A percentile compares a stretch with the other conserved stretches of the same genome.
These are phyloP conservation scores for Falciphora oryzae DNA, from an alignment of 2,329 filamentous ascomycete species.

Conservation along the genomic window DNA sequence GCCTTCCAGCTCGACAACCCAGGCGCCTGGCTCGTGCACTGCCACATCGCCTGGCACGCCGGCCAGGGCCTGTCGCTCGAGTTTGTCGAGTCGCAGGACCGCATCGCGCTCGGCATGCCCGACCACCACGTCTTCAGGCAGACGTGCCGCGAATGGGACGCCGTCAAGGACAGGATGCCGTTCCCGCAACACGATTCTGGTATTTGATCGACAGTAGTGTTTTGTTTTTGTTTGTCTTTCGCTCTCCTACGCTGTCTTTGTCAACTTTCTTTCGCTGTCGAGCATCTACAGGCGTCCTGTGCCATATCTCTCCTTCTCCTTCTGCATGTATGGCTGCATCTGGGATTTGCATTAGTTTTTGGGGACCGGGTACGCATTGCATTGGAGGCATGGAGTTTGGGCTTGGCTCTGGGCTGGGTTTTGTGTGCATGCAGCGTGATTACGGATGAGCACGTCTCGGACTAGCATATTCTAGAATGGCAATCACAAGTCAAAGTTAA, in stretches of 20 bases:
- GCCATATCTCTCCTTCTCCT: background rate
- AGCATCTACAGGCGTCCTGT: background rate
- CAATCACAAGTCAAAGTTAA: too few relatives aligned
- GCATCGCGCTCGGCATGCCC: background rate
- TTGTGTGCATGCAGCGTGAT: too few relatives aligned
- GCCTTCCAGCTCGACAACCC: conserved; percentile 30
- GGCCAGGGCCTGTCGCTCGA: conserved; percentile 29
- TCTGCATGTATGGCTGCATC: background rate
- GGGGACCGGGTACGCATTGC: background rate
- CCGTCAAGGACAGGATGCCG: conserved; percentile 6
- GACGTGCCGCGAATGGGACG: conserved; percentile 8
- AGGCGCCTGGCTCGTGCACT: conserved; percentile 25
- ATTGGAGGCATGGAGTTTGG: background rate
- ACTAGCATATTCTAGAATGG: too few relatives aligned
- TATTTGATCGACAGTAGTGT: background rate
- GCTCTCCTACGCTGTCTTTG: background rate
- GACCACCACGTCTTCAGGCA: conserved; percentile 3
- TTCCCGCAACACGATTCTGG: conserved; percentile 7
- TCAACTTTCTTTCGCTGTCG: background rate
- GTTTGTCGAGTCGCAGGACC: conserved; percentile 30
- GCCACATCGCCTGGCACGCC: conserved; percentile 20
- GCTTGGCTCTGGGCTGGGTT: background rate
- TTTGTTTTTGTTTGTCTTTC: too few relatives aligned
- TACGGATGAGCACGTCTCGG: too few relatives aligned
- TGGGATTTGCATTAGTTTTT: too few relatives aligned